Conservation (phyloP, 208 protist species). For the Acanthamoeba sp. region DNA sequence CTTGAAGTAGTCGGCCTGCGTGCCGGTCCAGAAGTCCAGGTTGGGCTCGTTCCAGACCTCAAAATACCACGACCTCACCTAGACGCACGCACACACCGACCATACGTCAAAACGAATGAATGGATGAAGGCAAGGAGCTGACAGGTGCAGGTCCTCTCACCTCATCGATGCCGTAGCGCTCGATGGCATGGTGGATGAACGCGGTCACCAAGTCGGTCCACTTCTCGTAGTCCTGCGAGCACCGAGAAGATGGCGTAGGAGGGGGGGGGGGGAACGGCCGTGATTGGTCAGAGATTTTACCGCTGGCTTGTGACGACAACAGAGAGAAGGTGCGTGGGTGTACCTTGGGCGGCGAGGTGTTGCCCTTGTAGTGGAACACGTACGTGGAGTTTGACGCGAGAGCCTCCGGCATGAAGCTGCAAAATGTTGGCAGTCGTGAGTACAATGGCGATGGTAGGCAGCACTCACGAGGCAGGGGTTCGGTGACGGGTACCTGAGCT, state of each 20-base stretch:
- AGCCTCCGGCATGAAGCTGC: constrained; percentile 70
- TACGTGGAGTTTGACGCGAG: constrained; percentile 70
- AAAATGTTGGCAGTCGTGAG: not conserved
- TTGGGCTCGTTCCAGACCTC: constrained; percentile 76
- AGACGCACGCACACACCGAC: not conserved
- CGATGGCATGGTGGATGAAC: constrained; percentile 70
- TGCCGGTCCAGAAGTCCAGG: constrained; percentile 64
- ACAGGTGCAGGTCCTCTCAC: too few species aligned
- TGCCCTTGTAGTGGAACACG: constrained; percentile 83
- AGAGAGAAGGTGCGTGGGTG: not conserved
- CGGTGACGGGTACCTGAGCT: constrained; percentile 78
- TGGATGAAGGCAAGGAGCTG: not conserved
- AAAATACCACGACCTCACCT: constrained; percentile 74
- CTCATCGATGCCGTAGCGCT: constrained; percentile 64
- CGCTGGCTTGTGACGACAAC: too few species aligned
- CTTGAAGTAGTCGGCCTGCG: constrained; percentile 75
- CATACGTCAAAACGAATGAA: not conserved
- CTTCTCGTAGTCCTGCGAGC: not conserved
- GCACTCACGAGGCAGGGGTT: too few species aligned
- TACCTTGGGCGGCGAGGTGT: constrained; percentile 82
- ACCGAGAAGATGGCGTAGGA: too few species aligned
- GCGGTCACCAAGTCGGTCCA: constrained; percentile 76
- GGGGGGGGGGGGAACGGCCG: not conserved
- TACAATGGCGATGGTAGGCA: too few species aligned
- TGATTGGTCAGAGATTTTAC: too few species aligned